Conservation (phyloP, 2,329 filamentous ascomycete species). For the Colletotrichum sp. region DNA sequence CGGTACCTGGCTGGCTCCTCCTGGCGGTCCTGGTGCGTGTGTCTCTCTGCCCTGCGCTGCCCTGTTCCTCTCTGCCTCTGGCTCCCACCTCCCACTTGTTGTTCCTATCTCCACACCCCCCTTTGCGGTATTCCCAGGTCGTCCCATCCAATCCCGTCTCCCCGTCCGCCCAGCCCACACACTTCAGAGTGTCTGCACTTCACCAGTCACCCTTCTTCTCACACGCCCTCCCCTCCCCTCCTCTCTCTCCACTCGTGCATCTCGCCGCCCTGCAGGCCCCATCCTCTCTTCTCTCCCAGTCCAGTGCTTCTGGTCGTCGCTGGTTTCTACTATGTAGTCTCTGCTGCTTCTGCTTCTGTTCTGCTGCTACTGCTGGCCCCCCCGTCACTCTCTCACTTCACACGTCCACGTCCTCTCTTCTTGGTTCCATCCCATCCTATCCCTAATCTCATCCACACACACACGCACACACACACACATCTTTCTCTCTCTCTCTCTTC, state of each 20-base stretch:
- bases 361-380: not conserved
- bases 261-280: slow-evolving; percentile 20
- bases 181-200: not conserved
- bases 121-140: not conserved
- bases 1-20: not conserved
- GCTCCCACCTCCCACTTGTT: not conserved
- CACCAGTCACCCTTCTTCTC: not conserved
- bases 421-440: not conserved
- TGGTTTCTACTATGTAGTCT: not conserved
- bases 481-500: not conserved
- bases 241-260: slow-evolving; percentile 8
- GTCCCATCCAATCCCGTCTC: not conserved
- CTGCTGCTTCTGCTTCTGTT: not conserved
- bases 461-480: not conserved
- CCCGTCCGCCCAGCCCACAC: not conserved
- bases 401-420: not conserved
- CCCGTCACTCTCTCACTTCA: not conserved
- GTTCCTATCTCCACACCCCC: slow-evolving; percentile 1
- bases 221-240: not conserved
- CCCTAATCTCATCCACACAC: not conserved
- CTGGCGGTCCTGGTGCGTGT: not conserved
- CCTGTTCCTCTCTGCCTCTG: not conserved
- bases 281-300: slow-evolving; percentile 22
- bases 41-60: not conserved
- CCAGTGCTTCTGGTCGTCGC: not conserved